Evolutionary conservation across 164 flowering plant species (phyloP), one percentile per base, ranked within the genome.

Genomic region (Akebia trifoliata): DNA sequence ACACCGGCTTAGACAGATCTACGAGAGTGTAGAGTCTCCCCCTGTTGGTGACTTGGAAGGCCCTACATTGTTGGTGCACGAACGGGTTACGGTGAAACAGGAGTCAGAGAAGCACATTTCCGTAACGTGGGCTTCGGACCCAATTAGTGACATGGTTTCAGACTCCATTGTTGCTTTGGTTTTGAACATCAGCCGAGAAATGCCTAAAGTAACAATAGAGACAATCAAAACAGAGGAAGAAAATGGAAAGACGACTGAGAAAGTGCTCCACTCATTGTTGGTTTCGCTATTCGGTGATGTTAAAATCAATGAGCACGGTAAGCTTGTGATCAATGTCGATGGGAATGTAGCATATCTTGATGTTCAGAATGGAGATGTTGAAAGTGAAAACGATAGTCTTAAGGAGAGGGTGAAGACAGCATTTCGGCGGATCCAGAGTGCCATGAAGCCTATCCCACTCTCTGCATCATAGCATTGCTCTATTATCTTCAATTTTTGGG

Each of bases 91-190:
- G 0, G 76, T 93, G 67, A 93, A 82, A 78, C 94, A 84, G 61
- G 99, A 93, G 31, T 76, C 96, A 1, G 92, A 87, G 30, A 81
- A 80, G 62, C 88, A 87, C 48, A 39, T 93, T 8, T 90, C 97
- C 1, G 47, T 93, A 55, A 88, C 79, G 55, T 93, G 99, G 99
- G 34, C 69, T 17, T 80, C 97, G n/a, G 93, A 93, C 56, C 99
- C 97, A 2, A 78, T 90, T 10, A 84, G 95, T 52, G 99, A 93
- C 63, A 93, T 93, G 99, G 96, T 93, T 3, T 84, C 93, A 1
- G 97, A 93, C 47, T 93, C 99, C 0, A 49, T 90, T 57, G 84
- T 93, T 38, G 96, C 97, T 54, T 59, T 90, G 65, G 74, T 93
- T 53, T 52, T 90, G 24, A 87, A 90, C 58, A 83, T 81, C 43